A percentile compares a stretch with the other conserved stretches of the same genome.
Evolutionary conservation across 2,329 filamentous ascomycete genomes (phyloP).

Genomic region (Colletotrichum musae): DNA sequence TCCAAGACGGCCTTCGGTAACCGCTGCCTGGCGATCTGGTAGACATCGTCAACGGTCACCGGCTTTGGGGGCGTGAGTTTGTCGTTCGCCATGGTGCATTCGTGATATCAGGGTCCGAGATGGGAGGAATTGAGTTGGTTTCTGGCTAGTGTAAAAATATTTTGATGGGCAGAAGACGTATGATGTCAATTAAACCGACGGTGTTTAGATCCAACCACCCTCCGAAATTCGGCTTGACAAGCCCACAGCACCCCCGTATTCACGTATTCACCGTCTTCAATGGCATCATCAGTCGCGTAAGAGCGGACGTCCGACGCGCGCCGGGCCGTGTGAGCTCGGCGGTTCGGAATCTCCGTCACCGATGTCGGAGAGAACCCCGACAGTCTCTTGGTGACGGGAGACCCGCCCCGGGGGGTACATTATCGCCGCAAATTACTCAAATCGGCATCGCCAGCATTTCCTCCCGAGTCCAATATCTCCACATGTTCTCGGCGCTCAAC

Average conservation of each 20-base stretch:
- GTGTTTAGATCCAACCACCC: not conserved
- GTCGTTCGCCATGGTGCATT: slow-evolving; percentile 11
- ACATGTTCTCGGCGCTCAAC: slow-evolving; percentile 88
- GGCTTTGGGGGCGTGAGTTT: slow-evolving; percentile 10
- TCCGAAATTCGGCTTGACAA: slow-evolving; percentile 20
- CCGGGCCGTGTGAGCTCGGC: slow-evolving; percentile 22
- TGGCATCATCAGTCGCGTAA: slow-evolving; percentile 21
- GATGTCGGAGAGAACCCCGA: slow-evolving; percentile 17
- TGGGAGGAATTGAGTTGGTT: not conserved
- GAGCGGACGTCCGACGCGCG: slow-evolving; percentile 20
- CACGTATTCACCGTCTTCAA: slow-evolving; percentile 7
- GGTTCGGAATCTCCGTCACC: slow-evolving; percentile 20
- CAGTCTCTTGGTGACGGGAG: not conserved
- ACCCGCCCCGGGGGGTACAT: not conserved
- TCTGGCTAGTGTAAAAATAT: not conserved
- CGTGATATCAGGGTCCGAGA: not conserved
- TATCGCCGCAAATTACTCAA: slow-evolving; percentile 54
- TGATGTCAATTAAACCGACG: not conserved
- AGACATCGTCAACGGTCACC: slow-evolving; percentile 40
- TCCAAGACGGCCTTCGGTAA: slow-evolving; percentile 41
- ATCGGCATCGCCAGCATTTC: slow-evolving; percentile 82
- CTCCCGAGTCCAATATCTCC: slow-evolving; percentile 81
- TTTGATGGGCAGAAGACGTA: not conserved
- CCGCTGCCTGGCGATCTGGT: slow-evolving; percentile 29
- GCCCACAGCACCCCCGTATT: not conserved